Evolutionary conservation across 169 alveolate genomes (phyloP).

Genomic region (Cryptosporidium felis): DNA sequence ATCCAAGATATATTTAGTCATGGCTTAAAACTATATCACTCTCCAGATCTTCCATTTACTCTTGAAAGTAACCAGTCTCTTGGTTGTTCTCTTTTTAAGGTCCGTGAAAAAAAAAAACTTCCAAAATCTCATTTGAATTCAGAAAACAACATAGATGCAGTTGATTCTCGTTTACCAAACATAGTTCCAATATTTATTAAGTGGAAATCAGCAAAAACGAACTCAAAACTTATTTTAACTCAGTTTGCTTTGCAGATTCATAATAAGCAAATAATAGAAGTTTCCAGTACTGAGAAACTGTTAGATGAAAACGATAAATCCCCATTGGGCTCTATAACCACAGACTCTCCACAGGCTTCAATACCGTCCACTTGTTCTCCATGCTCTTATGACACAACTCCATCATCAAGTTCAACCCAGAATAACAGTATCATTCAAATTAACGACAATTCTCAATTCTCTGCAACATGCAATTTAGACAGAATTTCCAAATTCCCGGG

Average conservation of each 20-base stretch:
- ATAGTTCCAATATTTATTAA: constrained; percentile 49
- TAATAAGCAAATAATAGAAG: background rate
- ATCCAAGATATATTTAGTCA: constrained; percentile 36
- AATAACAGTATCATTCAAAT: background rate
- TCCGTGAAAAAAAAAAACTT: background rate
- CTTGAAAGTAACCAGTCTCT: constrained; percentile 20
- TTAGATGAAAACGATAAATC: background rate
- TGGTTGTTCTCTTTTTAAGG: constrained; percentile 14
- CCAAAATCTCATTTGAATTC: background rate
- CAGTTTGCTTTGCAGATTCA: constrained; percentile 50
- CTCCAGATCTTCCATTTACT: constrained; percentile 4
- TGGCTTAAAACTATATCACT: background rate
- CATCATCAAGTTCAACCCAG: background rate
- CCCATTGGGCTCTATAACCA: background rate
- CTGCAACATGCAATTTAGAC: constrained; percentile 48
- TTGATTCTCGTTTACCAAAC: background rate
- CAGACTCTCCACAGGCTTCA: constrained; percentile 1
- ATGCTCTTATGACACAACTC: background rate
- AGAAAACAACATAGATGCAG: background rate
- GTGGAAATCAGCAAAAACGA: constrained; percentile 11
- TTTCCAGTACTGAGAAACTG: background rate
- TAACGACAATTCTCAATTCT: background rate
- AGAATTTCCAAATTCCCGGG: constrained; percentile 37
- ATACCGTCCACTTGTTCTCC: background rate
- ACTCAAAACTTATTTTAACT: constrained; percentile 14